Base-by-base conservation (phyloP, 129 eudicot genomes). In the Rutidosis leptorrhynchoides region DNA sequence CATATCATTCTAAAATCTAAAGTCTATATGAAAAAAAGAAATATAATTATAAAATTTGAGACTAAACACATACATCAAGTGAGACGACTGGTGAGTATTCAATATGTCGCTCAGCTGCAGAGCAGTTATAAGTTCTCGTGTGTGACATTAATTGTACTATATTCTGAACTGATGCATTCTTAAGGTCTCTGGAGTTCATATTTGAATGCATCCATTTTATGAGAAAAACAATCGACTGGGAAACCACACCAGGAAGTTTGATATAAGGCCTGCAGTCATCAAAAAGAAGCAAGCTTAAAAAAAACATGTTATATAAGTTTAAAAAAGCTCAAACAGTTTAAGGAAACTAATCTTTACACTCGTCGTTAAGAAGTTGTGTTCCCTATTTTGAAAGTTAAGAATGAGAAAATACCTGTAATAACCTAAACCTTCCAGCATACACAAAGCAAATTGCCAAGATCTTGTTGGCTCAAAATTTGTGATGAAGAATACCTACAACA, bases 41-140 rank as follows among this genome's bases (percentile, higher is more conserved):
- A 8, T 7, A 40, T 19, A 14, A 28, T 23, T 33, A 78, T 11
- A 56, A 52, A 52, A 33, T 19, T 37, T 45, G 58, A 71, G 55
- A 23, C 17, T 54, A 29, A 59, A 58, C 62, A 61, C 89, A 73
- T 79, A 91, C 97, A 69, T 87, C 83, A 30, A 91, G 60, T 24
- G 94, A 77, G 67, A 91, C 85, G 40, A 91, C 51, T 69, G 97
- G 94, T 22, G 90, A 81, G 78, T 91, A 91, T 40, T 84, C 86
- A 71, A 91, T 77, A 69, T 83, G 83, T 52, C 77, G 81, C 71
- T 81, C 81, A 60, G 96, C 96, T 26, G 90, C 94, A 67, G 88
- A 69, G 78, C 96, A 91, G 82, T 77, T 79, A 58, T 85, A 87
- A 70, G 96, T 91, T 81, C 83, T 77, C 53, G 83, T 85, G 62